Evolutionary conservation across 176 grass and related monocot genomes (phyloP).

Genomic region (Musa schizocarpa): DNA sequence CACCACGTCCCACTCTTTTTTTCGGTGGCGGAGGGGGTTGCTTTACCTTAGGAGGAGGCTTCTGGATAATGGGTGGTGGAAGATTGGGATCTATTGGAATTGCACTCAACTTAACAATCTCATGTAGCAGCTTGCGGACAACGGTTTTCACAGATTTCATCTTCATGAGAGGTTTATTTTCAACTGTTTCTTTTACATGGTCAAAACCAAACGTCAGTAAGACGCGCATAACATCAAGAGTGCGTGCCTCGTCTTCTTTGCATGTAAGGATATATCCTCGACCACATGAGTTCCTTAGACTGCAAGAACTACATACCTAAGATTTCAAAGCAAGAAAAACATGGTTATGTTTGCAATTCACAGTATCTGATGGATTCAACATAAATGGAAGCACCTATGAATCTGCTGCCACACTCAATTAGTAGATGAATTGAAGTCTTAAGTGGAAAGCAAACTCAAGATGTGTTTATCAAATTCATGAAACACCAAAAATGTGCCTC

Average conservation of each 20-base stretch:
- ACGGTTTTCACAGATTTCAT: constrained; percentile 70
- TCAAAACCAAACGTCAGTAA: constrained; percentile 82
- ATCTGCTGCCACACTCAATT: background rate
- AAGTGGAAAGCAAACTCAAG: background rate
- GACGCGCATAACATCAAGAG: constrained; percentile 81
- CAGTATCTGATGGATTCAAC: constrained; percentile 2
- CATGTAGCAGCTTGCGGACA: constrained; percentile 71
- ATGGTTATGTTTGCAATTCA: constrained; percentile 12
- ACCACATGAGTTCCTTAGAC: constrained; percentile 53
- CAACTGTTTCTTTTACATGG: constrained; percentile 68
- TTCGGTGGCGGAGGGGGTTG: constrained; percentile 72
- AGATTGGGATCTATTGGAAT: constrained; percentile 89
- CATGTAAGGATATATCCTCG: constrained; percentile 86
- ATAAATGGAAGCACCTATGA: background rate
- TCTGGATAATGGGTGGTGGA: constrained; percentile 58
- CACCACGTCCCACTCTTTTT: constrained; percentile 88
- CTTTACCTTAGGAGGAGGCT: constrained; percentile 76
- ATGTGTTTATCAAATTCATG: background rate
- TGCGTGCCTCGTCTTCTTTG: constrained; percentile 91
- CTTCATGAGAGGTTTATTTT: constrained; percentile 69
- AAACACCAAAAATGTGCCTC: background rate
- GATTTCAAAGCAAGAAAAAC: constrained; percentile 23
- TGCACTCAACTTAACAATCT: constrained; percentile 64
- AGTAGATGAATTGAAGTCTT: background rate
- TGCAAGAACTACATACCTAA: constrained; percentile 95